These are phyloP conservation scores for Pythium insidiosum DNA, from an alignment of 352 stramenopile genomes.

Conservation along the genomic window DNA sequence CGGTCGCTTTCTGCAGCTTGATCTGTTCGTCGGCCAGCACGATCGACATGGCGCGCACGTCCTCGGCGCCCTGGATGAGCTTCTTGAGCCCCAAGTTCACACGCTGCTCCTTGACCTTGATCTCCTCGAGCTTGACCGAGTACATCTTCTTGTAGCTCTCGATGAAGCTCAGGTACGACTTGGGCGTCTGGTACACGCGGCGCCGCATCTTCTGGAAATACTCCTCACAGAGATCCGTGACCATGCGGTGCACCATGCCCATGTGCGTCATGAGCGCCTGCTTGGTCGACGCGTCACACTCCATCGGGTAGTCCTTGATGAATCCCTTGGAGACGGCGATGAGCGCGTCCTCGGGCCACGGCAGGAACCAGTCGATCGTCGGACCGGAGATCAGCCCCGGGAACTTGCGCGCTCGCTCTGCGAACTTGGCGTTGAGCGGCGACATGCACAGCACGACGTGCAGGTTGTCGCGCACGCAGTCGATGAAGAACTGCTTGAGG, in stretches of 20 bases:
- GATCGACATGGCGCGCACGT: constrained; percentile 96
- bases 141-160: constrained; percentile 98
- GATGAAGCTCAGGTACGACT: constrained; percentile 98
- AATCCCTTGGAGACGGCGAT: constrained; percentile 96
- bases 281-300: constrained; percentile 85
- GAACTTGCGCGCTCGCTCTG: constrained; percentile 95
- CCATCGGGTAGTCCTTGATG: constrained; percentile 95
- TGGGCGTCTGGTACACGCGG: constrained; percentile 97
- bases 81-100: constrained; percentile 97
- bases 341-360: constrained; percentile 97
- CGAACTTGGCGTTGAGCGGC: constrained; percentile 97
- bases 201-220: constrained; percentile 98
- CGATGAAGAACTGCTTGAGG: constrained; percentile 97
- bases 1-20: constrained; percentile 95
- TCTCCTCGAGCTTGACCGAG: constrained; percentile 87
- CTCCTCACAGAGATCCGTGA: constrained; percentile 96
- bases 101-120: constrained; percentile 95
- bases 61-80: constrained; percentile 94
- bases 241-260: constrained; percentile 97
- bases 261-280: constrained; percentile 95
- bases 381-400: constrained; percentile 94
- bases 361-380: constrained; percentile 99
- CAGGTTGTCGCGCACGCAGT: constrained; percentile 97
- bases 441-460: constrained; percentile 99
- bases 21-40: constrained; percentile 95